Base-by-base conservation (phyloP, 805 yeast species). In the Nakazawaea ambrosiae region DNA sequence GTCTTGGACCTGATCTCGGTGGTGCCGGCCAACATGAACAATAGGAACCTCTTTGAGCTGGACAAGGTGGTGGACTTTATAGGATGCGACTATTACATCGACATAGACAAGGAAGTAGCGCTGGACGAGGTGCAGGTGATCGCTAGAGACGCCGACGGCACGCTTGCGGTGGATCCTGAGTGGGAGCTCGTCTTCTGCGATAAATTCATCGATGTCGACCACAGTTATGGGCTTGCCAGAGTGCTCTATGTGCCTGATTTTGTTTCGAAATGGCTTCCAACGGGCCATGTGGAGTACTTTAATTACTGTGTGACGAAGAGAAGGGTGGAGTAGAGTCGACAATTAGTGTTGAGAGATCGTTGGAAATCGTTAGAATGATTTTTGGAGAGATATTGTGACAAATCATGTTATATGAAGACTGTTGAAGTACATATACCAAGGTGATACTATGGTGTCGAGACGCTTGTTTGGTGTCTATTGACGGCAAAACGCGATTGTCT, bases 51-150 rank as follows among this genome's bases (percentile, higher is more conserved):
- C 31, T 87, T 76, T 49, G 88, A 84, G 33, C 58, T 63, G 2
- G 71, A 70, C 9, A 78, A 81, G 45, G 58, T 85, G 3, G 57
- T 66, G 8, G 54, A 61, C 2, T 56, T 75, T 23, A 59, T 57
- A 0, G 45, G 60, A 6, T 89, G 97, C 60, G 79, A 81, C 44
- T 88, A 70, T 49, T 73, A 74, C 39, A 61, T 89, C 29, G 97
- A 89, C 56, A 68, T 80, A 29, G 58, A 67, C 32, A 63, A 66
- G 39, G 65, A 70, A 2, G 65, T 68, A n/a, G 69, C 63, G 15
- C 51, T 50, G 15, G 73, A 70, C 18, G 83, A 75, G 43, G 49
- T 58, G 1, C 45, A 44, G 32, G 30, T 27, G 30, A 36, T 16
- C 57, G 59, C 51, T 40, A 23, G 32, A 45, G 35, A 48, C 46